Evolutionary conservation across 495 filamentous ascomycete species (phyloP), one percentile per base, ranked within the genome.

Genomic region (Talaromyces nanjingensis): DNA sequence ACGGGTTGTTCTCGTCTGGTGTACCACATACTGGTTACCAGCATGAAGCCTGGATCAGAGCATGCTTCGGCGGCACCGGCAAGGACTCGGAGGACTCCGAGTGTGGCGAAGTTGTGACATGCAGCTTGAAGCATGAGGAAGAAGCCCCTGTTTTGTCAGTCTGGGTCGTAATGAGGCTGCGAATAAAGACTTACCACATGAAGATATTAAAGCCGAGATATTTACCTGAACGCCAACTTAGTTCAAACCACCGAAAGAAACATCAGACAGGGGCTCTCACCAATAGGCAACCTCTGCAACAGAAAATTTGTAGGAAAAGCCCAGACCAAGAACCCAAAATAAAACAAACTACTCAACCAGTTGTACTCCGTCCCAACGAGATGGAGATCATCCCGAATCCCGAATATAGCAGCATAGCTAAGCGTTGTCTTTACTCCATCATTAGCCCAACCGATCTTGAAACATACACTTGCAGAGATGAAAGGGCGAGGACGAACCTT

Each of bases 151-250:
- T 49, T 9, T 49, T 4, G n/a, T 49, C n/a, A 49, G 45, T 49
- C 45, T 6, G 9, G 33, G 45, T 9, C 18, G 8, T 49, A 9
- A 18, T 49, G 7, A 2, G 18, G 8, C 3, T 4, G 45, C 3
- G n/a, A 49, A 12, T n/a, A 20, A 5, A 20, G n/a, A 49, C 11
- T 20, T 20, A 49, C 77, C 85, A 88, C 72, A 83, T 73, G 64
- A 87, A 82, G 58, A 87, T 86, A 60, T 86, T 87, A 9, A 70
- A 71, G 3, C 84, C 82, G 2, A 84, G 74, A 67, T 87, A 88
- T 71, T 83, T 83, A 25, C 78, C 79, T 49, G 11, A 7, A 49
- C n/a, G 22, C 9, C 33, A 8, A 9, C 0, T 49, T 20, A 49
- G 45, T 18, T 5, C n/a, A 49, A 7, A 9, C 0, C 18, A 8